Conservation (phyloP, 345 rosid genomes). For the Gossypium australe region DNA sequence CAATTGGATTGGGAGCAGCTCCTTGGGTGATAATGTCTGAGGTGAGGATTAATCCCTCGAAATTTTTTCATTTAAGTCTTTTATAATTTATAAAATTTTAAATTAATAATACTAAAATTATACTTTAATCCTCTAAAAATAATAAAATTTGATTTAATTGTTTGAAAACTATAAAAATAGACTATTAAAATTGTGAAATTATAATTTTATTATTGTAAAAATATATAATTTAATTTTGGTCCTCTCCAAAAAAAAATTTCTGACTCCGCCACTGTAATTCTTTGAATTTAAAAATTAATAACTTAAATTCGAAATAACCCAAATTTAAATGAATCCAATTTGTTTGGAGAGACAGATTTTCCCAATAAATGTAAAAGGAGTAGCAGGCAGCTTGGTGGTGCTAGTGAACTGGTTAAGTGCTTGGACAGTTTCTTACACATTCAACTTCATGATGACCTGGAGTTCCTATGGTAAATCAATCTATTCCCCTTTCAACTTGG, state of each 20-base stretch:
- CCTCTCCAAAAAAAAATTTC: too few species aligned
- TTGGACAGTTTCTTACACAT: slow-evolving; percentile 84
- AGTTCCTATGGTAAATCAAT: slow-evolving; percentile 53
- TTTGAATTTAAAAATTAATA: neutral
- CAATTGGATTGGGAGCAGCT: slow-evolving; percentile 90
- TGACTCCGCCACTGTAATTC: neutral
- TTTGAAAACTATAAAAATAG: too few species aligned
- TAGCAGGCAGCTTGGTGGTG: slow-evolving; percentile 91
- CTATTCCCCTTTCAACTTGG: neutral
- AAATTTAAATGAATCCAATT: neutral
- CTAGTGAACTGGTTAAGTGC: slow-evolving; percentile 91
- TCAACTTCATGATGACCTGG: slow-evolving; percentile 81
- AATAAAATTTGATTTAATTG: too few species aligned
- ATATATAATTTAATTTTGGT: too few species aligned
- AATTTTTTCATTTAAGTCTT: too few species aligned
- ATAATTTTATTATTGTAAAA: too few species aligned
- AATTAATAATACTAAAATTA: too few species aligned
- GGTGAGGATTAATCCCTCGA: slow-evolving; percentile 30
- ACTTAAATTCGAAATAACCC: neutral
- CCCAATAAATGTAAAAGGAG: slow-evolving; percentile 76
- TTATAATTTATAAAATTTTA: too few species aligned
- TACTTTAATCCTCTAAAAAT: too few species aligned
- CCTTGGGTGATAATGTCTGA: slow-evolving; percentile 98
- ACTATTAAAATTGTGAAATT: too few species aligned
- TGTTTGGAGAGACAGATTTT: slow-evolving; percentile 49